Base-by-base conservation (phyloP, 495 filamentous ascomycete species). In the Opeltia flavorubescens region DNA sequence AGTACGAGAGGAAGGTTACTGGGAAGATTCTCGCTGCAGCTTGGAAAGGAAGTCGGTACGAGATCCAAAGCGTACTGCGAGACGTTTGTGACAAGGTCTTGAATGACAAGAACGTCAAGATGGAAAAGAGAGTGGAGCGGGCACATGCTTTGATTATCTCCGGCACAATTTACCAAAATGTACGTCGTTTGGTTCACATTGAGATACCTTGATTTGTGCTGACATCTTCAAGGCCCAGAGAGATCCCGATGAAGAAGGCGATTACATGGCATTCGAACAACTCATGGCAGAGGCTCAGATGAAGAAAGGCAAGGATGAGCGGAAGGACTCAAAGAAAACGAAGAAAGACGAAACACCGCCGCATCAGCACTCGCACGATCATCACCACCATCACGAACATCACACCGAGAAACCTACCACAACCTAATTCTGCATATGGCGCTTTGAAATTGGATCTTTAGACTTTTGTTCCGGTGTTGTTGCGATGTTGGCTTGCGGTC, bases 1-100 rank as follows among this genome's bases (percentile, higher is more conserved):
- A 99, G 65, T 94, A 89, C 54, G 89, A 96, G 68, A 79, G 86
- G 57, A 77, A 80, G 56, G 89, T 96, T 2, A 99, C 91, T 24
- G 91, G 91, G 44, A 96, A 99, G 74, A 94, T 99, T 49, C 76
- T 99, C n/a, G 93, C 88, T 6, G 91, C 91, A 17, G 91, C 93
- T 18, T 99, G 91, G 93, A 72, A 87, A 46, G 93, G 93, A 40
- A 89, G 84, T 74, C 93, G 88, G 68, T 95, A 89, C 55, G 91
- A 99, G 71, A 96, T 99, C 54, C 93, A 96, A 68, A 81, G 89
- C 49, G 93, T 99, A 44, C 62, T 99, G 51, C 71, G 89, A 27
- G 89, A 94, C 47, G 89, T 95, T 12, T 93, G 86, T 65, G 77
- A 80, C 39, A 73, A 71, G 53, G 69, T 80, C 12, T 56, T 81